A percentile compares a stretch with the other conserved stretches of the same genome.
Evolutionary conservation across 2,329 filamentous ascomycete genomes (phyloP).

Genomic region (Arthrocladium fulminans): DNA sequence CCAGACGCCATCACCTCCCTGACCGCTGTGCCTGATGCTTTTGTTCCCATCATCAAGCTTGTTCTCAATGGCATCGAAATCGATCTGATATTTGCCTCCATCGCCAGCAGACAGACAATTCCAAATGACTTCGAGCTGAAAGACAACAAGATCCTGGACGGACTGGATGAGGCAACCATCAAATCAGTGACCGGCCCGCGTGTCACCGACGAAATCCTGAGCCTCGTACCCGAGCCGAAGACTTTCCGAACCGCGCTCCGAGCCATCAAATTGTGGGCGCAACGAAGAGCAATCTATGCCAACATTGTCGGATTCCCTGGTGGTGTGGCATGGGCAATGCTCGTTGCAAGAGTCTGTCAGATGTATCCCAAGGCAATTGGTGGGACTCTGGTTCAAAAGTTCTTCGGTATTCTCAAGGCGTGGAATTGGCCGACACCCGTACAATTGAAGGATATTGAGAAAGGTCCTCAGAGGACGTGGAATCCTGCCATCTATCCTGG

Average conservation of each 20-base stretch:
- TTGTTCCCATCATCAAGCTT: conserved; percentile 95
- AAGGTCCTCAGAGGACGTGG: conserved; percentile 79
- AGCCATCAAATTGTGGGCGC: conserved; percentile 94
- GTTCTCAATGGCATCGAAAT: conserved; percentile 86
- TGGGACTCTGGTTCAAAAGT: conserved; percentile 81
- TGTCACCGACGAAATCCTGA: conserved; percentile 86
- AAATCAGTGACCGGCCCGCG: conserved; percentile 88
- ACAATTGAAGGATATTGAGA: conserved; percentile 77
- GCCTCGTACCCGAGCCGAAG: conserved; percentile 77
- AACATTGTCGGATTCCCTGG: conserved; percentile 96
- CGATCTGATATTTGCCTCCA: conserved; percentile 80
- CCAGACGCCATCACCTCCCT: conserved; percentile 75
- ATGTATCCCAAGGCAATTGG: conserved; percentile 88
- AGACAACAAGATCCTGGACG: conserved; percentile 75
- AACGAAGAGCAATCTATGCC: conserved; percentile 81
- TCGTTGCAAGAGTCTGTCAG: conserved; percentile 91
- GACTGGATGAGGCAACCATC: conserved; percentile 76
- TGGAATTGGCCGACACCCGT: conserved; percentile 97
- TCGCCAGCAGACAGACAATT: conserved; percentile 61
- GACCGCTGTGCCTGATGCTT: conserved; percentile 77
- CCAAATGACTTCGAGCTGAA: conserved; percentile 65
- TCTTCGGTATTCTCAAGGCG: conserved; percentile 81
- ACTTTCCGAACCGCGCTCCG: conserved; percentile 83
- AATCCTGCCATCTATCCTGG: conserved; percentile 77
- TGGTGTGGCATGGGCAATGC: conserved; percentile 96